A percentile compares a stretch with the other conserved stretches of the same genome.
Conservation (phyloP, 108 stramenopile species). For the Cyclotella choctawhatcheeana region DNA sequence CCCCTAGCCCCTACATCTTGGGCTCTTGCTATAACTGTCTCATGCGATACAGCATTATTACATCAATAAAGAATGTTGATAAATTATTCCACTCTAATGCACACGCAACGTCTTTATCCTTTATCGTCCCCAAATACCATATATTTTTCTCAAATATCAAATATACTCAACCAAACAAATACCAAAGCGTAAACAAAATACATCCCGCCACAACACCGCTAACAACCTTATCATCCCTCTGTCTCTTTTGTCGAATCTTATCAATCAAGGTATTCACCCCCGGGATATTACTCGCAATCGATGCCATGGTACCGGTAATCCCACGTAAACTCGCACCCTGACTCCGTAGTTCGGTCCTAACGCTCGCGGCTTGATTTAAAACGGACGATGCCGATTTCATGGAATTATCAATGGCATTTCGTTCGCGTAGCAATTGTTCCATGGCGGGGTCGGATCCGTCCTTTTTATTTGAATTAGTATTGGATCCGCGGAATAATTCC, state of each 20-base stretch:
- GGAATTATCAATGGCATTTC: constrained; percentile 78
- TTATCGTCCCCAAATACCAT: no score
- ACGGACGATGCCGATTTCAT: constrained; percentile 68
- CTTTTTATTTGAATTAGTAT: background rate
- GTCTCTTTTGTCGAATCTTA: constrained; percentile 71
- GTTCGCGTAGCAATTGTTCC: constrained; percentile 83
- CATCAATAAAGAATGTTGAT: no score
- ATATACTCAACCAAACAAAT: constrained; percentile 69
- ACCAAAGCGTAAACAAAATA: constrained; percentile 87
- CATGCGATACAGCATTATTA: no score
- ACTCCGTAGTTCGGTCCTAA: constrained; percentile 62
- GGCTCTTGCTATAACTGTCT: no score
- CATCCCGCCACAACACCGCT: constrained; percentile 87
- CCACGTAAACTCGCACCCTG: constrained; percentile 75
- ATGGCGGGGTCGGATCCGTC: constrained; percentile 44
- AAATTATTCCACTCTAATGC: background rate
- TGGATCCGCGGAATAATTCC: constrained; percentile 73
- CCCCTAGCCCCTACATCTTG: no score
- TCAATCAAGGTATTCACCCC: constrained; percentile 83
- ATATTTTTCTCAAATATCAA: no score
- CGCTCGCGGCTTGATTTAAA: constrained; percentile 72
- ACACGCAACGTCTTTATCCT: no score
- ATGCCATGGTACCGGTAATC: constrained; percentile 57
- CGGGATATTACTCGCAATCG: constrained; percentile 78
- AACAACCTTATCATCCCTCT: constrained; percentile 82